Evolutionary conservation across 768 basidiomycete genomes (phyloP).

Genomic region (Tulasnella sp.): DNA sequence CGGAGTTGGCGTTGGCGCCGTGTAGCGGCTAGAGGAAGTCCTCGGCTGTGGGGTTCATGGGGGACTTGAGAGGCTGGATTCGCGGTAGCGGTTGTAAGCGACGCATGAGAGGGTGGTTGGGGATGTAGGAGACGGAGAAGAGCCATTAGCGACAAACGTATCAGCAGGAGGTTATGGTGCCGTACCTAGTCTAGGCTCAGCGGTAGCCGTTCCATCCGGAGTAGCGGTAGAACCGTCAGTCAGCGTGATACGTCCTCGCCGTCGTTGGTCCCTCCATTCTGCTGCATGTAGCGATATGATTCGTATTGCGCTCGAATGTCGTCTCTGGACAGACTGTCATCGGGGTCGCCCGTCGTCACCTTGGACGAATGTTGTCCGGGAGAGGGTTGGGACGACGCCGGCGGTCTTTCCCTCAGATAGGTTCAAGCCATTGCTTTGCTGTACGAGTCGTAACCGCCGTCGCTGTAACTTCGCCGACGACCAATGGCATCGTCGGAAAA

Average conservation of each 20-base stretch:
- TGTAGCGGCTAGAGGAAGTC: too few species aligned
- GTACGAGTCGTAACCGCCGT: too few species aligned
- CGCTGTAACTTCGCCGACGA: too few species aligned
- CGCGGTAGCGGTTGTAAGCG: neutral
- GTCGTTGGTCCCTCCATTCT: neutral
- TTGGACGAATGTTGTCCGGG: neutral
- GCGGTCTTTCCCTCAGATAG: too few species aligned
- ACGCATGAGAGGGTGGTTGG: neutral
- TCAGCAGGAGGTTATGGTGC: neutral
- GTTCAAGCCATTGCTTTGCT: too few species aligned
- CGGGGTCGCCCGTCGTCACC: neutral
- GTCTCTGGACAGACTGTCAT: neutral
- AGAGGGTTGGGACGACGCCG: neutral
- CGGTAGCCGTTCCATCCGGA: neutral
- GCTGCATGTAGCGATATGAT: neutral
- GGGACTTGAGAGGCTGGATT: neutral
- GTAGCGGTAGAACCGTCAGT: neutral
- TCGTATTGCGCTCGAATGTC: neutral
- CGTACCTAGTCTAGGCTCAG: neutral
- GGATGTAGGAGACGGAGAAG: neutral
- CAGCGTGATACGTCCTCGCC: neutral
- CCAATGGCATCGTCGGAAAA: too few species aligned
- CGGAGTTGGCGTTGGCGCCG: neutral
- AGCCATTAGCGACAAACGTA: neutral
- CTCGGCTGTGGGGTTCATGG: neutral